Evolutionary conservation across 169 alveolate species (phyloP).

Genomic region (Cryptosporidium xiaoi): DNA sequence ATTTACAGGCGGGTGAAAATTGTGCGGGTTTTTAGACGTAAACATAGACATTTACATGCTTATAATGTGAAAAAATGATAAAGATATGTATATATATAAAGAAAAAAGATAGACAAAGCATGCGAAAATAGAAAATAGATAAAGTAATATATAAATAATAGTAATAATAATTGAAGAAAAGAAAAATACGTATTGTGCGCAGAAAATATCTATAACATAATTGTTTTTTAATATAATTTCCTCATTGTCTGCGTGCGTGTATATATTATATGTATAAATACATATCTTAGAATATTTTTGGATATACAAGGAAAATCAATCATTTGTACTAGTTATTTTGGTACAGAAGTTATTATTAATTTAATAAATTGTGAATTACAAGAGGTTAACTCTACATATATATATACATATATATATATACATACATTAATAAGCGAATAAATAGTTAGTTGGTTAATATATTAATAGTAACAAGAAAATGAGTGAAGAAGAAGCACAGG

Average conservation of each 20-base stretch:
- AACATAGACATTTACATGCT: slow-evolving; percentile 51
- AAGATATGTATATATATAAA: slow-evolving; percentile 2
- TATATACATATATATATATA: too few species aligned
- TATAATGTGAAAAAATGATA: neutral
- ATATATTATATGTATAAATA: neutral
- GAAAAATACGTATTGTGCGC: slow-evolving; percentile 65
- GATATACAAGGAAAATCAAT: slow-evolving; percentile 35
- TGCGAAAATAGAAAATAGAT: slow-evolving; percentile 9
- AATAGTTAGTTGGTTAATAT: too few species aligned
- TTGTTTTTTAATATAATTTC: slow-evolving; percentile 18
- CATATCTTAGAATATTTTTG: slow-evolving; percentile 61
- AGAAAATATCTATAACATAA: slow-evolving; percentile 21
- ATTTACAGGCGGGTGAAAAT: too few species aligned
- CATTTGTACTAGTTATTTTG: slow-evolving; percentile 9
- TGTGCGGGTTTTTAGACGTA: slow-evolving; percentile 5
- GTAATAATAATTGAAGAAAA: neutral
- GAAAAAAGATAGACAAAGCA: slow-evolving; percentile 42
- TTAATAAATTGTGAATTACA: too few species aligned
- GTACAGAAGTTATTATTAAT: slow-evolving; percentile 19
- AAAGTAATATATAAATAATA: slow-evolving; percentile 17
- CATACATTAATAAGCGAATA: too few species aligned
- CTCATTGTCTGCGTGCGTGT: slow-evolving; percentile 62
- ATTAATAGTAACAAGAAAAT: slow-evolving; percentile 66
- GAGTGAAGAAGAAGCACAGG: slow-evolving; percentile 92
- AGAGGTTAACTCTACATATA: too few species aligned